These are phyloP conservation scores for Protomyces arabidopsidicola DNA, from an alignment of 1,139 yeast species.

Conservation along the genomic window DNA sequence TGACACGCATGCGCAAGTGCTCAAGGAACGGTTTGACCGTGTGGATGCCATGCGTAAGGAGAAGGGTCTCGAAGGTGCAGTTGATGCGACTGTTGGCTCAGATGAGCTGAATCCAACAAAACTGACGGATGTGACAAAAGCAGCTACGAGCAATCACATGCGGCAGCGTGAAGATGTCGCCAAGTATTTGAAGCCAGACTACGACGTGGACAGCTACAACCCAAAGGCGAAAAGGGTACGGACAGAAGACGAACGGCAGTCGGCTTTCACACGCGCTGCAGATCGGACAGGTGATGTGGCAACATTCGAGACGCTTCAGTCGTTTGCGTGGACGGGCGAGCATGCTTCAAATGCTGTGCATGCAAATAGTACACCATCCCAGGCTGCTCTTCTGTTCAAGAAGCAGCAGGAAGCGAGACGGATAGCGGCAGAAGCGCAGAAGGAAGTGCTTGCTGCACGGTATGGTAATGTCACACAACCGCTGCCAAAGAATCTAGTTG, in stretches of 20 bases:
- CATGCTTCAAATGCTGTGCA: constrained; percentile 36
- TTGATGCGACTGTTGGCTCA: constrained; percentile 32
- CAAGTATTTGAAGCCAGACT: constrained; percentile 46
- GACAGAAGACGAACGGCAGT: constrained; percentile 41
- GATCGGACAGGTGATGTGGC: constrained; percentile 43
- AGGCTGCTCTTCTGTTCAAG: constrained; percentile 48
- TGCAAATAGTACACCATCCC: constrained; percentile 60
- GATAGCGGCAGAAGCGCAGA: constrained; percentile 37
- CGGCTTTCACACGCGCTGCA: constrained; percentile 47
- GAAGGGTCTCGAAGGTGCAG: constrained; percentile 29
- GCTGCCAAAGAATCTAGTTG: constrained; percentile 10
- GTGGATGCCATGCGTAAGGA: constrained; percentile 39
- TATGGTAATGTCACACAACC: constrained; percentile 14
- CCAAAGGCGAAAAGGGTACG: constrained; percentile 49
- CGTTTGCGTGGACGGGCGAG: constrained; percentile 31
- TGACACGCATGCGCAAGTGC: constrained; percentile 53
- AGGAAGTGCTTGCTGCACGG: constrained; percentile 36
- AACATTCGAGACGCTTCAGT: constrained; percentile 29
- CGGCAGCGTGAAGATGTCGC: constrained; percentile 53
- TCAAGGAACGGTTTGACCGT: constrained; percentile 46
- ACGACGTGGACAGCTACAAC: constrained; percentile 44
- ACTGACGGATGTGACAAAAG: constrained; percentile 31
- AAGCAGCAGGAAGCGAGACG: constrained; percentile 41
- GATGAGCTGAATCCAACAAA: constrained; percentile 32
- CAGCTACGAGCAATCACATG: constrained; percentile 25